phyloP scores from a whole-genome alignment of 768 basidiomycete genomes.

The Kwoniella botswanensis region DNA sequence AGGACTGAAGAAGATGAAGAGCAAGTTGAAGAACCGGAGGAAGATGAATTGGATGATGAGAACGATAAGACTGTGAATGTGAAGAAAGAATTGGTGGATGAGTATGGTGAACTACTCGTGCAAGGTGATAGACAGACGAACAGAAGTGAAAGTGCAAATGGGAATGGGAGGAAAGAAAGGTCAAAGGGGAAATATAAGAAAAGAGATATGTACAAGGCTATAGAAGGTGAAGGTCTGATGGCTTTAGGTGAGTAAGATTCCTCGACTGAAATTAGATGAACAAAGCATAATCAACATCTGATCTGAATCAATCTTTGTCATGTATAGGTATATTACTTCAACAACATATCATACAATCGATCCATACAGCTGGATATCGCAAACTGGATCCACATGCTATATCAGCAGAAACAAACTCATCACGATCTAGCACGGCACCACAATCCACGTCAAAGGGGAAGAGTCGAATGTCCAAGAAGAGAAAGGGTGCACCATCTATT shows the following conservation, averaged over 20 bases:
- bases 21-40: slow-evolving; percentile 21
- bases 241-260: slow-evolving; percentile 33
- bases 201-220: slow-evolving; percentile 39
- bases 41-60: slow-evolving; percentile 16
- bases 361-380: slow-evolving; percentile 18
- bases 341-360: slow-evolving; percentile 22
- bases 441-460: background rate
- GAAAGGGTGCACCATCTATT: background rate
- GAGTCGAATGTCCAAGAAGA: background rate
- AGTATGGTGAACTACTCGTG: slow-evolving; percentile 16
- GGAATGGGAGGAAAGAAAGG: slow-evolving; percentile 3
- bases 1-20: slow-evolving; percentile 30
- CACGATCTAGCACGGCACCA: background rate
- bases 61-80: background rate
- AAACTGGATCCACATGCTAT: background rate
- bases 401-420: background rate
- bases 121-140: background rate
- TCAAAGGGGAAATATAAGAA: slow-evolving; percentile 27
- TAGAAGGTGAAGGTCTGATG: slow-evolving; percentile 43
- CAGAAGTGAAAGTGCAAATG: background rate
- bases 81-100: slow-evolving; percentile 15
- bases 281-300: background rate
- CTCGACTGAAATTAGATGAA: no score
- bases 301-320: background rate
- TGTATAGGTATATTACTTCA: slow-evolving; percentile 31